A percentile compares a stretch with the other conserved stretches of the same genome.
Evolutionary conservation across 257 asterid species (phyloP).

Genomic region (Nicotiana tomentosiformis): DNA sequence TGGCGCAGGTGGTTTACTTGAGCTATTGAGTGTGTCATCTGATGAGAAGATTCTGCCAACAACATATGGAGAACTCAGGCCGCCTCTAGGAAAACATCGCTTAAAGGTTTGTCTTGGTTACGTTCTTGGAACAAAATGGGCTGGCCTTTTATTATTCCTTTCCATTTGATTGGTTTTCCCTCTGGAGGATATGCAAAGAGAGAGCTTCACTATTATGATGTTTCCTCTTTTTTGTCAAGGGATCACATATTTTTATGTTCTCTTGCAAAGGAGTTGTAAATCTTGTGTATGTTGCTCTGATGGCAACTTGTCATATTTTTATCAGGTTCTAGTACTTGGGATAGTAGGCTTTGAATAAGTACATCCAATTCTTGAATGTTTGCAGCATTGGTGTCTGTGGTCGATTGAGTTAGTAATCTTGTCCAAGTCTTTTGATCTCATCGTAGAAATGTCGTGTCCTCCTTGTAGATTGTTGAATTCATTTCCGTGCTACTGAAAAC

Average conservation of each 20-base stretch:
- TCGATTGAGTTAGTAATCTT: background rate
- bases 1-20: conserved; percentile 69
- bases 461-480: conserved; percentile 75
- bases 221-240: background rate
- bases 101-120: conserved; percentile 52
- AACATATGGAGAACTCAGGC: conserved; percentile 88
- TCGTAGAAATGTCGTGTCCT: background rate
- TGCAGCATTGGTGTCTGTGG: background rate
- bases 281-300: background rate
- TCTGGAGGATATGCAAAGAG: background rate
- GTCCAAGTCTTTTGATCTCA: background rate
- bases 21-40: conserved; percentile 61
- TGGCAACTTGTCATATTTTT: background rate
- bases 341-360: background rate
- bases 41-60: conserved; percentile 74
- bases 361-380: background rate
- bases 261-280: background rate
- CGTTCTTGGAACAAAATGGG: background rate
- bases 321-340: background rate
- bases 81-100: conserved; percentile 97
- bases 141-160: conserved; percentile 1
- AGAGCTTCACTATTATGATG: background rate
- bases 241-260: background rate
- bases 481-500: conserved; percentile 77
- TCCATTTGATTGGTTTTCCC: background rate